Evolutionary conservation across 768 basidiomycete genomes (phyloP).

Genomic region (Mycena filopes): DNA sequence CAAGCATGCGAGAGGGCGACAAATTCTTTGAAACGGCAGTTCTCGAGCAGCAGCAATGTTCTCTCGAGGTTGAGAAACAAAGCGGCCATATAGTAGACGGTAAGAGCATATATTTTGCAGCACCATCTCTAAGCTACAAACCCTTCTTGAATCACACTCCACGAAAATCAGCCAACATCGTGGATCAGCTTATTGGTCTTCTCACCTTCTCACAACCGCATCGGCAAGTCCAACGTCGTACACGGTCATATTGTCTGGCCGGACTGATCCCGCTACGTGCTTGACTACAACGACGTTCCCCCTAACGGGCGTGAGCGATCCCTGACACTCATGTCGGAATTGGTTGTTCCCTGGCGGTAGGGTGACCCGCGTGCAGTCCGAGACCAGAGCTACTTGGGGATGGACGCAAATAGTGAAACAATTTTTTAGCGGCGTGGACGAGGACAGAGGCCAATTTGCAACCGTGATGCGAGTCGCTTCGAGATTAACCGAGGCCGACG

Average conservation of each 20-base stretch:
- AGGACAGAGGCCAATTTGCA: not conserved
- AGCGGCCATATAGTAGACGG: not conserved
- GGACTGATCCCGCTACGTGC: too few relatives aligned
- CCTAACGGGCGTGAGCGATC: too few relatives aligned
- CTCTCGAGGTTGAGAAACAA: too few relatives aligned
- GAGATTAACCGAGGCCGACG: not conserved
- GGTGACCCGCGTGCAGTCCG: too few relatives aligned
- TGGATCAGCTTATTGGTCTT: not conserved
- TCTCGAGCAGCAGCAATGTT: not conserved
- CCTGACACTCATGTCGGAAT: too few relatives aligned
- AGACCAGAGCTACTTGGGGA: not conserved
- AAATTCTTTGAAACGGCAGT: too few relatives aligned
- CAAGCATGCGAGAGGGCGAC: too few relatives aligned
- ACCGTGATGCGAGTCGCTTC: not conserved
- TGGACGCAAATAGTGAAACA: not conserved
- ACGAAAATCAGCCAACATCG: not conserved
- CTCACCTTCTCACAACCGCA: not conserved
- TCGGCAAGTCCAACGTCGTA: not conserved
- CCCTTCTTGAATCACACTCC: not conserved
- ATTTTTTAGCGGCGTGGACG: not conserved
- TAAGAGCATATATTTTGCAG: not conserved
- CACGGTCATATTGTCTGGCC: too few relatives aligned
- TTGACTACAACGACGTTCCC: too few relatives aligned
- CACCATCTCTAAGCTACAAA: not conserved
- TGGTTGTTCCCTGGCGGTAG: too few relatives aligned